Percentiles rank a stretch among this genome's conserved stretches.
These are phyloP conservation scores for Zygnema circumcarinatum DNA, from an alignment of 139 green algal species.

Conservation along the genomic window DNA sequence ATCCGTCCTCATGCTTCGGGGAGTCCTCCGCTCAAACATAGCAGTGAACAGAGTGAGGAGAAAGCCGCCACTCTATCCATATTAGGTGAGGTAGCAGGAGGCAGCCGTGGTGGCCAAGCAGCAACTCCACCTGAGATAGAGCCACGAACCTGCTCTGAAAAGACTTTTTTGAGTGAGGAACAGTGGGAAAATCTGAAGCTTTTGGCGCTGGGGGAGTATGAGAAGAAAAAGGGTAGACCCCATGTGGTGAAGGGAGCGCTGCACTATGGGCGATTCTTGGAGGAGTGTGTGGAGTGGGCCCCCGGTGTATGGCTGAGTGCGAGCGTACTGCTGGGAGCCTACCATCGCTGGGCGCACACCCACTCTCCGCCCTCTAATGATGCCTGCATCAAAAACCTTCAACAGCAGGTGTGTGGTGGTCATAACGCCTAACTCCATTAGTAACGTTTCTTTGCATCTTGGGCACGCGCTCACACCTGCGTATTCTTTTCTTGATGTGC, in stretches of 20 bases:
- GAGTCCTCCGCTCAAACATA: too few relatives aligned
- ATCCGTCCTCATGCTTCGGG: not conserved
- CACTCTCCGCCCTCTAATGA: not conserved
- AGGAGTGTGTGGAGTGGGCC: constrained; percentile 38
- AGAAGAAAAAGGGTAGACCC: constrained; percentile 51
- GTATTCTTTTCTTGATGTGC: too few relatives aligned
- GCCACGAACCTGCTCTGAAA: not conserved
- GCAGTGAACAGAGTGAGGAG: constrained; percentile 11
- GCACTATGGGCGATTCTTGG: constrained; percentile 38
- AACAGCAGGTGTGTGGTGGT: constrained; percentile 31
- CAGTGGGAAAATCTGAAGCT: constrained; percentile 20
- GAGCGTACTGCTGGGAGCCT: constrained; percentile 38
- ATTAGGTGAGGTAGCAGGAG: constrained; percentile 3
- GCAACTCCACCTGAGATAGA: not conserved
- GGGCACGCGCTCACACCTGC: too few relatives aligned
- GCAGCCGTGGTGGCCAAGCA: not conserved
- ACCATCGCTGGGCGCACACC: constrained; percentile 24
- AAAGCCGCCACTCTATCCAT: not conserved
- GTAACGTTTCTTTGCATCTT: too few relatives aligned
- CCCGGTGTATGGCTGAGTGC: constrained; percentile 37
- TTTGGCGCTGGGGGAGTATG: constrained; percentile 21
- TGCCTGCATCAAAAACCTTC: constrained; percentile 41
- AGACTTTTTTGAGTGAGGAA: constrained; percentile 1
- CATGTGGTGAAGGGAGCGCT: constrained; percentile 41
- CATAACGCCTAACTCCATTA: constrained; percentile 12